phyloP scores from a whole-genome alignment of 345 rosid genomes.

The Excoecaria cochinchinensis region DNA sequence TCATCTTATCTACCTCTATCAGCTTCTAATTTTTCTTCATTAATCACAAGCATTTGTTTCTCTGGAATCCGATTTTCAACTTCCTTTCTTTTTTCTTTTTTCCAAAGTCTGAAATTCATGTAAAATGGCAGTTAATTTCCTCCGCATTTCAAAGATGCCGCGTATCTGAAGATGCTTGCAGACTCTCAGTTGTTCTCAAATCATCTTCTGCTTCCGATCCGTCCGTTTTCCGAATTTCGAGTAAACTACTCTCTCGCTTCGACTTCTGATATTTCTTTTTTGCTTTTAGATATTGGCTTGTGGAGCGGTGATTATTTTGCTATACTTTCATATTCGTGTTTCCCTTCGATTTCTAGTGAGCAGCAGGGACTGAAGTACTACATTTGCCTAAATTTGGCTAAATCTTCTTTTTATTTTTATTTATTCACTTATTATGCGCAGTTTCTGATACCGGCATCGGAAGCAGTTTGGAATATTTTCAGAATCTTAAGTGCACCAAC shows the following conservation, averaged over 20 bases:
- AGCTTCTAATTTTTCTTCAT: background rate
- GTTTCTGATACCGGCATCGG: constrained; percentile 82
- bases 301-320: background rate
- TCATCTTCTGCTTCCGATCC: constrained; percentile 29
- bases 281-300: background rate
- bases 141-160: constrained; percentile 77
- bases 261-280: background rate
- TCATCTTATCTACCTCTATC: background rate
- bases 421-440: constrained; percentile 18
- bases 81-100: background rate
- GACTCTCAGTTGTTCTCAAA: constrained; percentile 59
- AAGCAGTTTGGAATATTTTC: constrained; percentile 62
- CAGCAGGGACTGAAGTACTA: background rate
- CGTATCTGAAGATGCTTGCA: constrained; percentile 56
- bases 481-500: constrained; percentile 33
- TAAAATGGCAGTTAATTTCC: constrained; percentile 54
- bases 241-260: constrained; percentile 35
- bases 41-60: background rate
- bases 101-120: background rate
- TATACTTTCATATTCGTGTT: no score
- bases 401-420: background rate
- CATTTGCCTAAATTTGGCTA: background rate
- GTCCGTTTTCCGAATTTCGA: constrained; percentile 46
- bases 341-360: background rate
- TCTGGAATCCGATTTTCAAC: background rate